Evolutionary conservation across 176 grass and related monocot genomes (phyloP).

Genomic region (Cymbopogon citratus): DNA sequence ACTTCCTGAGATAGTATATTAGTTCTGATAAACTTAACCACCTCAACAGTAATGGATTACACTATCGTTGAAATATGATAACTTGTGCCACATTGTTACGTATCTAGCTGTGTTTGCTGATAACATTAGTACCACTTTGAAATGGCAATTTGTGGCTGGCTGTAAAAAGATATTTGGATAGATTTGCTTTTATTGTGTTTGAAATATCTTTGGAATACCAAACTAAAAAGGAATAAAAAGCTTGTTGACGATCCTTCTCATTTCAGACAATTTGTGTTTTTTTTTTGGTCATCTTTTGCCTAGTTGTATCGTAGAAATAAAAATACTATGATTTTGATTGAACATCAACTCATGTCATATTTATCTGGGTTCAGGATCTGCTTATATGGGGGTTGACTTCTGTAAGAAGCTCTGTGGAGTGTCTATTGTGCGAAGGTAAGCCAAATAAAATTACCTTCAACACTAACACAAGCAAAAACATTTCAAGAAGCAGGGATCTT

Average conservation of each 20-base stretch:
- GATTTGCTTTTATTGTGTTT: background rate
- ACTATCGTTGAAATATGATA: background rate
- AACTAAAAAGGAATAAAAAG: background rate
- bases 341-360: slow-evolving; percentile 7
- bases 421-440: slow-evolving; percentile 91
- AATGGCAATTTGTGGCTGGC: background rate
- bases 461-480: background rate
- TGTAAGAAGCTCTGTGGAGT: slow-evolving; percentile 98
- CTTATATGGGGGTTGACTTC: slow-evolving; percentile 88
- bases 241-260: background rate
- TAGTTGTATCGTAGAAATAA: background rate
- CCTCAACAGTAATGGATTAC: background rate
- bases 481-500: background rate
- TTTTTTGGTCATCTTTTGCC: background rate
- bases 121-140: background rate
- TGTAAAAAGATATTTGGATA: slow-evolving; percentile 1
- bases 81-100: background rate
- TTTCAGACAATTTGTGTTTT: background rate
- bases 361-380: slow-evolving; percentile 50
- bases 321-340: background rate
- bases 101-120: background rate
- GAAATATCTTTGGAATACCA: background rate
- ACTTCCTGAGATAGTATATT: background rate
- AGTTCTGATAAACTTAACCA: background rate
- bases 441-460: slow-evolving; percentile 24